phyloP scores from a whole-genome alignment of 2,329 filamentous ascomycete species.

The Ceratocystis colombiana region DNA sequence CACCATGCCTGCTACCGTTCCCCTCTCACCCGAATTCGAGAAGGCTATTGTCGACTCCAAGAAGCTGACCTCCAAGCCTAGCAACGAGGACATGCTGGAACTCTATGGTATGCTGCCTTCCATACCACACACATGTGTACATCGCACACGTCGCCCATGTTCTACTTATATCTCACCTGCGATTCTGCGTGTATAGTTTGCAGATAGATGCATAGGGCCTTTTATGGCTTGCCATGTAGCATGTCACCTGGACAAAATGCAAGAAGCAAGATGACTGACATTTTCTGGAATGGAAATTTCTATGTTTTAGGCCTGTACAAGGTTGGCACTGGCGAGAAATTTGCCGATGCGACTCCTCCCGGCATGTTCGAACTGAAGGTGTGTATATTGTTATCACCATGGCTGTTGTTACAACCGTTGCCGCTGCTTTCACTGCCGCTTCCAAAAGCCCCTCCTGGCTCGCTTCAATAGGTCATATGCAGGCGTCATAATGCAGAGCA shows the following conservation, averaged over 20 bases:
- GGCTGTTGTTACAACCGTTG: not conserved
- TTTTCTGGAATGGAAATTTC: not conserved
- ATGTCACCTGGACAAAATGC: not conserved
- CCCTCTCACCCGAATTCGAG: conserved; percentile 40
- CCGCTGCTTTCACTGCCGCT: conserved; percentile 7
- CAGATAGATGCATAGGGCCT: too few species aligned
- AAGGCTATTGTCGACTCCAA: conserved; percentile 53
- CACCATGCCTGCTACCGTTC: conserved; percentile 34
- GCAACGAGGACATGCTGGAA: conserved; percentile 54
- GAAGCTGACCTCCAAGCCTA: conserved; percentile 56
- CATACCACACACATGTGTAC: too few species aligned
- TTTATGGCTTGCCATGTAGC: not conserved
- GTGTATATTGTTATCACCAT: conserved; percentile 27
- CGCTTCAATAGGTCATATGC: not conserved
- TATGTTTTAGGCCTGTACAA: conserved; percentile 46
- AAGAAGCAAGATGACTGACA: not conserved
- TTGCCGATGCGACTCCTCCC: conserved; percentile 46
- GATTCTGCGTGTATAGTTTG: too few species aligned
- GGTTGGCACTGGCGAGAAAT: conserved; percentile 47
- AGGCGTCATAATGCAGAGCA: not conserved
- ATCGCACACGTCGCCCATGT: too few species aligned
- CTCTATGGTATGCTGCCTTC: conserved; percentile 43
- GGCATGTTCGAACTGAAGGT: conserved; percentile 65
- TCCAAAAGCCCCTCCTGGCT: conserved; percentile 9
- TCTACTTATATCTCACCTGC: too few species aligned